Conservation (phyloP, 108 stramenopile genomes). For the Nitzschia putrida region DNA sequence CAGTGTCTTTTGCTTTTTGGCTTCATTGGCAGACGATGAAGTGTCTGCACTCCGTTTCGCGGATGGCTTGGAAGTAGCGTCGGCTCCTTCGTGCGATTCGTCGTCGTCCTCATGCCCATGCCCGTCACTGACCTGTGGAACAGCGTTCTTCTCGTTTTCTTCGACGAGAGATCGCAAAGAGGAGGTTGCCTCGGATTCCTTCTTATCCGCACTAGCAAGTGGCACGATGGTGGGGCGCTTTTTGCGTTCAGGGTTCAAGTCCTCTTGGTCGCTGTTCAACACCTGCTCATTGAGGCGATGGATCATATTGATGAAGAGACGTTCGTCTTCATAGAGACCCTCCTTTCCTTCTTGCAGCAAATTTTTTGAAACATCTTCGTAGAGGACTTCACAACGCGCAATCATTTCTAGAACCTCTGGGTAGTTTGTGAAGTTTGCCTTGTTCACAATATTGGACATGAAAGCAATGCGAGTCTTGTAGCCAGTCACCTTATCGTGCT, state of each 20-base stretch:
- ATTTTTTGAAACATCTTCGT: slow-evolving; percentile 71
- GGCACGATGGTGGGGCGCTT: slow-evolving; percentile 5
- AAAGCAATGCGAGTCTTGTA: slow-evolving; percentile 79
- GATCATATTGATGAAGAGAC: slow-evolving; percentile 88
- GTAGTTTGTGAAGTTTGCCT: slow-evolving; percentile 83
- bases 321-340: slow-evolving; percentile 80
- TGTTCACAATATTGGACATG: slow-evolving; percentile 85
- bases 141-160: slow-evolving; percentile 45
- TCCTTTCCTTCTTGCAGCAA: slow-evolving; percentile 72
- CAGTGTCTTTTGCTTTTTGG: too few relatives aligned
- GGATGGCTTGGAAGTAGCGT: background rate
- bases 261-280: slow-evolving; percentile 23
- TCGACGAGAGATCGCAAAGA: slow-evolving; percentile 58
- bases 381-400: slow-evolving; percentile 56
- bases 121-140: background rate
- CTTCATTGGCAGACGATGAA: too few relatives aligned
- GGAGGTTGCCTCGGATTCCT: slow-evolving; percentile 31
- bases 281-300: slow-evolving; percentile 81
- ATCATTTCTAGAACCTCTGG: slow-evolving; percentile 77
- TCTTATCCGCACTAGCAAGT: background rate
- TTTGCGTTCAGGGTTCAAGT: slow-evolving; percentile 15
- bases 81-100: slow-evolving; percentile 15
- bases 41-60: too few relatives aligned
- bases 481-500: slow-evolving; percentile 97
- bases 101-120: slow-evolving; percentile 24